Base-by-base conservation (phyloP, 2,329 filamentous ascomycete species). In the Fusarium nelsonii region DNA sequence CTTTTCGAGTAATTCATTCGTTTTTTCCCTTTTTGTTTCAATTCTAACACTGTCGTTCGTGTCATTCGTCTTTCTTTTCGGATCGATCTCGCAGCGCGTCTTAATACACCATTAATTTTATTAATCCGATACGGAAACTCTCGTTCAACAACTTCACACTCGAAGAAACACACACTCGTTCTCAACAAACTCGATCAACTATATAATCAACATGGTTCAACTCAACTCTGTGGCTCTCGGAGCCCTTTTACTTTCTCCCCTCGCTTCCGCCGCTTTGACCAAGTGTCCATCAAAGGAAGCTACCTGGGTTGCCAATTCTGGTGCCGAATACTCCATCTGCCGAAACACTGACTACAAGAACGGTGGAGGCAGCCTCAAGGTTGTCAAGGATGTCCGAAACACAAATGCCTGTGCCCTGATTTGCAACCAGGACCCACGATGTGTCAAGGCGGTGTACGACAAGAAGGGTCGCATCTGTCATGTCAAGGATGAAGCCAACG, bases 371-470 rank as follows among this genome's bases (percentile, higher is more conserved):
- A 54, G 49, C 15, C 61, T 69, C 26, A 49, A 69, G 30, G 44
- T 69, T 3, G 40, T 45, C 15, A 32, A 41, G 9, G n/a, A 55
- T 16, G 62, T 69, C 3, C 16, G 34, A 14, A 55, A 63, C 30
- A 69, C 65, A 7, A 58, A 48, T 16, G 61, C 56, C 1, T 69
- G 66, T 46, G 66, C 66, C 6, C 34, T 62, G 23, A 66, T 69
- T 23, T 69, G 66, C 61, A 69, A 55, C 65, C 46, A 69, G 48
- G 66, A 69, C 23, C 65, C 61, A 0, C 53, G 62, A 51, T 65
- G 62, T 11, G 60, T 65, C 36, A 70, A 70, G 36, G 67, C 67
- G 5, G 67, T 70, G 3, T 69, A 69, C 62, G 67, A 70, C 40
- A 70, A 70, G 62, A 45, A 34, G 39, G 33, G 39, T 2, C 50